Evolutionary conservation across 169 alveolate genomes (phyloP).

Genomic region (Plasmodium gallinaceum): DNA sequence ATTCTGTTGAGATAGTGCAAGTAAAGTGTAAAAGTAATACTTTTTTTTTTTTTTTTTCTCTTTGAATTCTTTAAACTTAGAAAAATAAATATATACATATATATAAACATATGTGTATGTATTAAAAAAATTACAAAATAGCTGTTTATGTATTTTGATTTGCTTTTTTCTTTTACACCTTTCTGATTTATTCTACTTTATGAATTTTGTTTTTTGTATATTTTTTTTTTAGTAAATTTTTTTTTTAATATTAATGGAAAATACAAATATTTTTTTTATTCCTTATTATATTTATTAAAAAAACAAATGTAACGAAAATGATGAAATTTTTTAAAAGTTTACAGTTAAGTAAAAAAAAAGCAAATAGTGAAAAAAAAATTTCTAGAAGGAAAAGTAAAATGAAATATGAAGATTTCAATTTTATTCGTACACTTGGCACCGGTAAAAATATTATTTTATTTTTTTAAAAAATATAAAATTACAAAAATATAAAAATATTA

Average conservation of each 20-base stretch:
- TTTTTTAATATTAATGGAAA: no score
- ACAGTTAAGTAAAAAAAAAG: conserved; percentile 47
- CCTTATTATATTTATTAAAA: neutral
- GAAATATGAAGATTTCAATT: conserved; percentile 74
- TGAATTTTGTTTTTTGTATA: neutral
- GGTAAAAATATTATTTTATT: conserved; percentile 19
- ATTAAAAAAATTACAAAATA: neutral
- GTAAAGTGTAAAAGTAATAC: conserved; percentile 6
- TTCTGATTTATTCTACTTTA: conserved; percentile 13
- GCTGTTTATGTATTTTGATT: neutral
- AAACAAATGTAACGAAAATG: conserved; percentile 19
- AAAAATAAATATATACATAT: neutral
- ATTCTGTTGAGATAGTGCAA: neutral
- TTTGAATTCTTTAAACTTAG: neutral
- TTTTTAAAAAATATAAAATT: no score
- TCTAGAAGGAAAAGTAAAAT: conserved; percentile 41
- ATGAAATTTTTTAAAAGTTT: conserved; percentile 55
- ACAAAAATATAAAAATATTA: no score
- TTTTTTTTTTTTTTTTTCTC: neutral
- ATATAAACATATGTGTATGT: neutral
- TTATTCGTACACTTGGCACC: conserved; percentile 76
- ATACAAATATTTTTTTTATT: neutral
- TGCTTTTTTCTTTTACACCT: conserved; percentile 11
- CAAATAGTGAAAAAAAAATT: neutral
- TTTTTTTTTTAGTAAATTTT: neutral